These are phyloP conservation scores for Mycosphaerella arachidis DNA, from an alignment of 2,329 filamentous ascomycete genomes.

Conservation along the genomic window DNA sequence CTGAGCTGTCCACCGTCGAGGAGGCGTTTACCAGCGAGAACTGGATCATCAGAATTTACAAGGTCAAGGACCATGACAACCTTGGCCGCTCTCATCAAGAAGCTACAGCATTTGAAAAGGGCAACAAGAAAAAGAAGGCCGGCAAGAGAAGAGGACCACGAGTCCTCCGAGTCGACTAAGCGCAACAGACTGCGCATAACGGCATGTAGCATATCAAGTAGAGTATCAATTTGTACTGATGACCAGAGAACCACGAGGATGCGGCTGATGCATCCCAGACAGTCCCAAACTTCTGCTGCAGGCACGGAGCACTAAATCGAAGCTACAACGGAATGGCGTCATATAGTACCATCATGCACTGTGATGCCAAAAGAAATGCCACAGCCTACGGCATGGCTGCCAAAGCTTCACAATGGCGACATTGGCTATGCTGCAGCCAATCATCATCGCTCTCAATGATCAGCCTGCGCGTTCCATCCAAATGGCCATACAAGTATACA, in stretches of 20 bases:
- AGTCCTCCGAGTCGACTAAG: conserved; percentile 61
- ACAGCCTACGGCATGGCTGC: background rate
- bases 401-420: background rate
- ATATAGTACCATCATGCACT: background rate
- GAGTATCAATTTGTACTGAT: conserved; percentile 5
- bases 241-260: background rate
- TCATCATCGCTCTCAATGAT: background rate
- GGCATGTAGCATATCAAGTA: conserved; percentile 6
- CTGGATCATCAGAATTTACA: conserved; percentile 99
- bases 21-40: conserved; percentile 99
- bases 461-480: background rate
- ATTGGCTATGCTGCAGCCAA: background rate
- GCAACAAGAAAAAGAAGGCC: conserved; percentile 77
- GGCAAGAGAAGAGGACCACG: conserved; percentile 68
- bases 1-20: conserved; percentile 81
- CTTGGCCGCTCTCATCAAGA: conserved; percentile 80
- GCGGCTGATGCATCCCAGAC: background rate
- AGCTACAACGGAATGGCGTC: background rate
- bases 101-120: conserved; percentile 66
- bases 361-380: background rate
- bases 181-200: background rate
- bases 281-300: background rate
- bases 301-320: background rate
- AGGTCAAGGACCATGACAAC: conserved; percentile 98
- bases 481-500: background rate